Base-by-base conservation (phyloP, 2,329 filamentous ascomycete genomes). In the Claviceps humidiphila region DNA sequence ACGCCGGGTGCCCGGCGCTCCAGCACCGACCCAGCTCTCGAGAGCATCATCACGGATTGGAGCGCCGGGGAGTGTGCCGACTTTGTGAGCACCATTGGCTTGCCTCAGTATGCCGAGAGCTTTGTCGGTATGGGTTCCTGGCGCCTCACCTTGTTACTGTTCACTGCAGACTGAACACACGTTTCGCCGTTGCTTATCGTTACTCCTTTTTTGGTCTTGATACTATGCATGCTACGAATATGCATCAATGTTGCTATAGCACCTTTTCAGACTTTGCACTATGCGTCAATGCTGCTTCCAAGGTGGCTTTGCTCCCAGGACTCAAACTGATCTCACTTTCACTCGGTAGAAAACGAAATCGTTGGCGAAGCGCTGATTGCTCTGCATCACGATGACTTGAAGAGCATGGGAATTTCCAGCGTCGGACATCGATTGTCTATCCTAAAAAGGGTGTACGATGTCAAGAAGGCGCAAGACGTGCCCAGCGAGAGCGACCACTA, bases 401-500 rank as follows among this genome's bases (percentile, higher is more conserved):
- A 94, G 69, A 89, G 94, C 64, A 91, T 97, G 83, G 90, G 90
- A 47, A 87, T 98, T 58, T 75, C 76, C 57, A 97, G 91, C 70
- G 89, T 96, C 47, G 93, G 93, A 42, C 93, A 98, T 71, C 84
- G 93, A 55, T 75, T 98, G 61, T 95, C 89, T 22, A 94, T 98
- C 53, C 77, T 98, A 54, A 97, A 96, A 72, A 90, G 84, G 61
- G 89, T 97, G 51, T 97, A 96, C 71, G 90, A 97, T 64, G 84
- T 93, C 63, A 98, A 98, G 72, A 85, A 91, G 66, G 89, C 89
- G 58, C 90, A 96, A 64, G 89, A 95, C 61, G 81, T 97, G 55
- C 85, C 88, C 16, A 80, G 96, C 60, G 91, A 97, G 64, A 84
- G 85, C 56, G 91, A 96, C 62, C 88, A 97, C 67, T 98, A 96